Evolutionary conservation across 2,329 filamentous ascomycete species (phyloP), one percentile per base, ranked within the genome.

Genomic region (Aspergillus pseudoglaucus): DNA sequence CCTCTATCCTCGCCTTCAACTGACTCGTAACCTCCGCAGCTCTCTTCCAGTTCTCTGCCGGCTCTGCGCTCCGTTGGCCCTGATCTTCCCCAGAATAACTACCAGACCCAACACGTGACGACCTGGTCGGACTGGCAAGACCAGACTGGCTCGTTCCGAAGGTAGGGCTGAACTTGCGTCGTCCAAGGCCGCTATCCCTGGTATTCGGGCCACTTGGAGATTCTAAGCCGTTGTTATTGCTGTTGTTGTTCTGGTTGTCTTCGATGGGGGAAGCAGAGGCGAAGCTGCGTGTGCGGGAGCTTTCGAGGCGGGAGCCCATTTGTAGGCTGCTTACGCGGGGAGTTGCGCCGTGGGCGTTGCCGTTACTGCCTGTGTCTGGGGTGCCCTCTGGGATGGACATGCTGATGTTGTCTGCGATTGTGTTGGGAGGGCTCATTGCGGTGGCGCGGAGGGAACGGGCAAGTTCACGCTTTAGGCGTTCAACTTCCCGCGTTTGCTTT

Each of bases 11-110:
- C 45, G 91, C 90, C 75, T 97, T 98, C 62, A 98, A 70, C 67
- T 96, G 93, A 69, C 90, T 96, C 47, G 93, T 98, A 49, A 98
- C 93, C 74, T 98, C 93, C 2, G 93, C 93, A 15, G 93, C 93
- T 58, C 93, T 79, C 74, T 90, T 94, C 93, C 93, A 98, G 66
- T 90, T 97, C 73, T 98, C 93, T 15, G 84, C 83, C 1, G 83
- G 83, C 42, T 83, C 80, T 14, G 62, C 50, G 47, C 61, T 57
- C 42, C 51, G 59, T 52, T 54, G 65, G 45, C 54, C 63, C 7
- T 20, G 33, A 46, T 62, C 63, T 47, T 62, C 67, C 53, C 65
- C 65, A n/a, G 61, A 59, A 37, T 64, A 64, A 47, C 66, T 69
- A 30, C 62, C 58, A 25, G 69, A 69, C 40, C 60, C 62, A 42